Evolutionary conservation across 176 grass and related monocot species (phyloP), one percentile per base, ranked within the genome.

Genomic region (Musa acuminata): DNA sequence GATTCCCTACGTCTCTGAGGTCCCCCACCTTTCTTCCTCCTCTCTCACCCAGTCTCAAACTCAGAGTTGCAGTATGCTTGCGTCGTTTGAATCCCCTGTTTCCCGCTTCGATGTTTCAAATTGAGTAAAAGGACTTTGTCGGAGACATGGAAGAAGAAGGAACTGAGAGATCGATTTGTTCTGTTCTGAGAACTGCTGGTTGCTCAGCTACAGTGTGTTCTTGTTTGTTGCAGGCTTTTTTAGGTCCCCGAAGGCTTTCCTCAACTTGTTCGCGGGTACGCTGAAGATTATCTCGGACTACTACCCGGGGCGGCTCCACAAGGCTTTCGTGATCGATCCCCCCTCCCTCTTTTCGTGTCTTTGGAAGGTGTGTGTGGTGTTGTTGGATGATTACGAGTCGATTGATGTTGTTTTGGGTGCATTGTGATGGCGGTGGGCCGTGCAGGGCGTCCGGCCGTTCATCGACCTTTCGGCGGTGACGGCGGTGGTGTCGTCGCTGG

Each of bases 261-360:
- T 99, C 65, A 99, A 89, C 86, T 74, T 99, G 13, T 79, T 95
- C 26, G 87, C 87, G 86, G 96, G 96, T 58, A 84, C 91, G 72
- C 85, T 99, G 80, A 99, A 99, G 85, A 87, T 95, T 71, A 81
- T 99, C 55, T 91, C 86, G 51, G 96, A 99, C 72, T 99, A 95
- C 81, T 99, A 95, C 83, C 91, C 96, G 11, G 91, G 86, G 55
- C 91, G 96, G 71, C 89, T 99, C 77, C 82, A 89, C 84, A 89
- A 84, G 66, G 86, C 91, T 58, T 91, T 99, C 85, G 81, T 91
- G 75, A 91, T 95, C 80, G 91, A 95, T 75, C 88, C 96, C 23
- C 96, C 96, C 1, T 91, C 96, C 7, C 77, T 99, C 73, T 99
- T 99, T 83, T 91, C 91, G 27, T 84, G 91, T 65, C 83, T 99